Evolutionary conservation across 345 rosid genomes (phyloP).

Genomic region (Eucalyptus sideroxylon): DNA sequence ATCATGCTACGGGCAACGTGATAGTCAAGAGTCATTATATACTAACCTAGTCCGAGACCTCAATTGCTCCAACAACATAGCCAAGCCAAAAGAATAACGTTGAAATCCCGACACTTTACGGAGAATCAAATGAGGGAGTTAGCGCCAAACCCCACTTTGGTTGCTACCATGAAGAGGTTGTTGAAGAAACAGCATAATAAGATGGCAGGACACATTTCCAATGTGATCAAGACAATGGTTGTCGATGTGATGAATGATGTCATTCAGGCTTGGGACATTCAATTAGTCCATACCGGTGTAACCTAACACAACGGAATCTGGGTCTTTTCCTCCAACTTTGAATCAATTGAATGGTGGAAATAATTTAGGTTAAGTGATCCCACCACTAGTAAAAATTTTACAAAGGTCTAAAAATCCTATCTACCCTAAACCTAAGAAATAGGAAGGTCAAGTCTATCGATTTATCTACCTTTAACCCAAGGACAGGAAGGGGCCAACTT

Average conservation of each 20-base stretch:
- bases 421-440: not conserved
- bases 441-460: not conserved
- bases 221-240: not conserved
- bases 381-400: not conserved
- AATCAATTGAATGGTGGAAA: not conserved
- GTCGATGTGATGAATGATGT: not conserved
- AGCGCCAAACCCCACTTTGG: not conserved
- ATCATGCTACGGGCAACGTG: not conserved
- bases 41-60: not conserved
- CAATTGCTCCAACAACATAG: not conserved
- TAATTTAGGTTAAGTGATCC: not conserved
- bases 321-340: not conserved
- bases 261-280: not conserved
- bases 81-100: not conserved
- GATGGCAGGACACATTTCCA: not conserved
- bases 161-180: not conserved
- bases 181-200: not conserved
- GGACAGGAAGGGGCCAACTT: not conserved
- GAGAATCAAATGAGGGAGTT: not conserved
- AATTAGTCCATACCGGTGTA: not conserved
- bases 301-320: rapidly evolving
- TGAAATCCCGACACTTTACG: not conserved
- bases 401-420: not conserved
- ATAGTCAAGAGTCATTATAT: no score
- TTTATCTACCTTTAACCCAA: not conserved